Conservation (phyloP, 495 filamentous ascomycete species). For the Penicilliopsis zonata region DNA sequence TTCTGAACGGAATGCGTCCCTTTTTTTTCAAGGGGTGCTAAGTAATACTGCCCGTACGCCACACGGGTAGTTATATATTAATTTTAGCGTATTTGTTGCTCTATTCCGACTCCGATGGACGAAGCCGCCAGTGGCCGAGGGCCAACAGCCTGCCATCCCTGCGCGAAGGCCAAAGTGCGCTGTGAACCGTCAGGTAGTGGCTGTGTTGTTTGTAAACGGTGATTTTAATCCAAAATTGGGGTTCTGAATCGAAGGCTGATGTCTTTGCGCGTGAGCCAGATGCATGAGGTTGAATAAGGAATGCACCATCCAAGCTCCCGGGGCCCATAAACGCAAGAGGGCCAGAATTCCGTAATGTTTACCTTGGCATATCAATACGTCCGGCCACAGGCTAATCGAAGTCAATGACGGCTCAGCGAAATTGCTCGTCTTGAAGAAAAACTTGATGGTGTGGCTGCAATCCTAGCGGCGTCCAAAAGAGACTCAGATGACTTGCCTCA, state of each 20-base stretch:
- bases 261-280: slow-evolving; percentile 3
- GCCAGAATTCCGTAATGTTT: not conserved
- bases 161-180: slow-evolving; percentile 17
- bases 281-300: slow-evolving; percentile 14
- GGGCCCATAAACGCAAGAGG: slow-evolving; percentile 10
- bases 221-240: not conserved
- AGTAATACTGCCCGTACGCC: too few relatives aligned
- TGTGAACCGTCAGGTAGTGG: slow-evolving; percentile 11
- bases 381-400: not conserved
- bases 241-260: not conserved
- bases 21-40: too few relatives aligned
- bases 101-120: slow-evolving; percentile 5
- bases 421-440: slow-evolving; percentile 11
- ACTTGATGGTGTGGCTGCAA: slow-evolving; percentile 13
- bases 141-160: slow-evolving; percentile 14
- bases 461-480: slow-evolving; percentile 10
- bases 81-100: too few relatives aligned
- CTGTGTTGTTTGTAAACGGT: slow-evolving; percentile 10
- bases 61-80: too few relatives aligned
- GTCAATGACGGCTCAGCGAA: slow-evolving; percentile 4
- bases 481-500: slow-evolving; percentile 1
- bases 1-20: too few relatives aligned
- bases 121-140: slow-evolving; percentile 5
- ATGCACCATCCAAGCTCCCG: slow-evolving; percentile 11
- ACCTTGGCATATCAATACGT: slow-evolving; percentile 4